Percentiles rank a stretch among this genome's conserved stretches.
phyloP scores from a whole-genome alignment of 352 stramenopile genomes.

The Salisapilia sapeloensis region DNA sequence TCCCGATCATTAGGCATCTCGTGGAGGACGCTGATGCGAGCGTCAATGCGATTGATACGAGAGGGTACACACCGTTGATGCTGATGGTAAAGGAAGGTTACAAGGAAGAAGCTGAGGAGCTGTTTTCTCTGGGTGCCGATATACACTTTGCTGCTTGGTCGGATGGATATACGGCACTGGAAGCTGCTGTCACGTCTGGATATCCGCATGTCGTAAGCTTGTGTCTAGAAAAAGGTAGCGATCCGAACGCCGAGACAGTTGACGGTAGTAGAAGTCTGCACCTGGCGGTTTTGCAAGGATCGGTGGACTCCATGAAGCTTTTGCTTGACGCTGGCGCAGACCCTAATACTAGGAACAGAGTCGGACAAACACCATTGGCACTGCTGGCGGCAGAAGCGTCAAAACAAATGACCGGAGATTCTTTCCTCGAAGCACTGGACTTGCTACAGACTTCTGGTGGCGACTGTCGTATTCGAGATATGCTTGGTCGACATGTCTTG shows the following conservation, averaged over 20 bases:
- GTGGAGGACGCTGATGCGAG: slow-evolving; percentile 28
- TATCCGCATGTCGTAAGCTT: slow-evolving; percentile 40
- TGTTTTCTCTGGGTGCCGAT: slow-evolving; percentile 55
- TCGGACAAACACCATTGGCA: slow-evolving; percentile 41
- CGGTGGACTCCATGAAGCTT: slow-evolving; percentile 27
- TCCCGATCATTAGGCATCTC: slow-evolving; percentile 45
- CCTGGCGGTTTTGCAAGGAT: slow-evolving; percentile 20
- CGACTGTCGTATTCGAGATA: slow-evolving; percentile 27
- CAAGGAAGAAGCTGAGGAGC: slow-evolving; percentile 45
- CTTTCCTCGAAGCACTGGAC: slow-evolving; percentile 22
- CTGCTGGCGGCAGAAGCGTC: slow-evolving; percentile 22
- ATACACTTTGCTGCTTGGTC: slow-evolving; percentile 50
- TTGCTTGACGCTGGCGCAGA: slow-evolving; percentile 38
- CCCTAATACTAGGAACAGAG: slow-evolving; percentile 44
- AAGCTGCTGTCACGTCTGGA: slow-evolving; percentile 27
- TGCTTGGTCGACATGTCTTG: slow-evolving; percentile 39
- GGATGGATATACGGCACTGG: slow-evolving; percentile 48
- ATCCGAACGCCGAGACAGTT: slow-evolving; percentile 40
- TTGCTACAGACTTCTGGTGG: slow-evolving; percentile 30
- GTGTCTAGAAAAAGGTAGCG: slow-evolving; percentile 38
- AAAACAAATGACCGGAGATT: slow-evolving; percentile 4
- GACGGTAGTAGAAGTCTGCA: slow-evolving; percentile 63
- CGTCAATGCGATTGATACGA: slow-evolving; percentile 37
- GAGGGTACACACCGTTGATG: slow-evolving; percentile 68
- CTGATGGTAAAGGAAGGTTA: slow-evolving; percentile 38